A percentile compares a stretch with the other conserved stretches of the same genome.
Conservation (phyloP, 495 filamentous ascomycete species). For the Penicillium flavigenum region DNA sequence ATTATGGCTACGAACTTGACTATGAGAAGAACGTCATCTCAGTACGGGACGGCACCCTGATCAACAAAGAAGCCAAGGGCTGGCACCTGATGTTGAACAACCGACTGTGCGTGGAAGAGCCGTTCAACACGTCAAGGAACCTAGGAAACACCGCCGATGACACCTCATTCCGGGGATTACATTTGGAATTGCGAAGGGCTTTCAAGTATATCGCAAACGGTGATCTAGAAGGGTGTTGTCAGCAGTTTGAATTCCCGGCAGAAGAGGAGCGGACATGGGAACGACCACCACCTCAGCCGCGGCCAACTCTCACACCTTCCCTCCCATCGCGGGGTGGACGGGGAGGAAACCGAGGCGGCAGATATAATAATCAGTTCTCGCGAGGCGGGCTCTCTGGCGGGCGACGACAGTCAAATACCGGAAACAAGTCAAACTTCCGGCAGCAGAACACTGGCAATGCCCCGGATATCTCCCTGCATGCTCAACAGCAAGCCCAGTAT, state of each 20-base stretch:
- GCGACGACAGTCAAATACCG: conserved; percentile 55
- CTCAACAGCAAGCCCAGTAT: conserved; percentile 50
- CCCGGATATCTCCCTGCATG: conserved; percentile 46
- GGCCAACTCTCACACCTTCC: conserved; percentile 56
- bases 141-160: conserved; percentile 96
- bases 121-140: conserved; percentile 92
- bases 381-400: conserved; percentile 47
- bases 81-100: conserved; percentile 80
- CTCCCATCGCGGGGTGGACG: conserved; percentile 50
- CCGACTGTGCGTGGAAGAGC: conserved; percentile 90
- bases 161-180: conserved; percentile 84
- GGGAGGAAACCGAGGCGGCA: conserved; percentile 58
- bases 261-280: conserved; percentile 79
- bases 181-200: conserved; percentile 83
- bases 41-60: conserved; percentile 75
- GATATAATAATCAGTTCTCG: conserved; percentile 47
- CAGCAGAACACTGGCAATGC: conserved; percentile 33
- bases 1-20: conserved; percentile 89
- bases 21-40: conserved; percentile 84
- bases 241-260: conserved; percentile 78
- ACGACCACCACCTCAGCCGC: conserved; percentile 62
- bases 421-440: conserved; percentile 40
- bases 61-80: conserved; percentile 83
- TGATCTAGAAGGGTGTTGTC: conserved; percentile 76
- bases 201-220: conserved; percentile 75